These are phyloP conservation scores for Lepidium didymum DNA, from an alignment of 345 rosid genomes.

Conservation along the genomic window DNA sequence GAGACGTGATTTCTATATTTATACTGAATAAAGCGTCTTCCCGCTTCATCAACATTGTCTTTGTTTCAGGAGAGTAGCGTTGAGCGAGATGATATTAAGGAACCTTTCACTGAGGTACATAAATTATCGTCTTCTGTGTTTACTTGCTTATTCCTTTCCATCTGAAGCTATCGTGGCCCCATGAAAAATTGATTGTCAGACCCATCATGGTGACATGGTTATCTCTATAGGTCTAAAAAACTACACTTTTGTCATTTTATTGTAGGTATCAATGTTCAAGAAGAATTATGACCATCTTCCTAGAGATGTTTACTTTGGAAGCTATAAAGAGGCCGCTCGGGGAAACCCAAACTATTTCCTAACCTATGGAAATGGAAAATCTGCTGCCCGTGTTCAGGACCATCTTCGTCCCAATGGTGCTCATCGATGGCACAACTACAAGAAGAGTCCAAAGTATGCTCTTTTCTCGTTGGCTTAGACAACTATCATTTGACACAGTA, in stretches of 20 bases:
- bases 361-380: slow-evolving; percentile 94
- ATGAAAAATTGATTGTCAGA: background rate
- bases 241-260: background rate
- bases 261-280: slow-evolving; percentile 91
- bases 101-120: slow-evolving; percentile 84
- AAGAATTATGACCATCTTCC: slow-evolving; percentile 89
- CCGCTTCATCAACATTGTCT: slow-evolving; percentile 8
- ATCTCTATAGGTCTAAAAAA: background rate
- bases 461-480: background rate
- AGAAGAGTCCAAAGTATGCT: slow-evolving; percentile 59
- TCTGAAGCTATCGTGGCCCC: background rate
- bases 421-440: slow-evolving; percentile 97
- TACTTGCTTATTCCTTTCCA: background rate
- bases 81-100: slow-evolving; percentile 80
- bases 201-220: background rate
- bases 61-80: slow-evolving; percentile 82
- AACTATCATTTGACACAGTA: background rate
- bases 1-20: background rate
- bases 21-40: background rate
- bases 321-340: slow-evolving; percentile 73
- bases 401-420: slow-evolving; percentile 99
- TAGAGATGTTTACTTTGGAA: slow-evolving; percentile 81
- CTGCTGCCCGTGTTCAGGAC: slow-evolving; percentile 88
- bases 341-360: slow-evolving; percentile 89
- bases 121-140: background rate